Percentiles rank a stretch among this genome's conserved stretches.
Conservation (phyloP, 208 protist genomes). For the Kentomonas sorsogonicus region DNA sequence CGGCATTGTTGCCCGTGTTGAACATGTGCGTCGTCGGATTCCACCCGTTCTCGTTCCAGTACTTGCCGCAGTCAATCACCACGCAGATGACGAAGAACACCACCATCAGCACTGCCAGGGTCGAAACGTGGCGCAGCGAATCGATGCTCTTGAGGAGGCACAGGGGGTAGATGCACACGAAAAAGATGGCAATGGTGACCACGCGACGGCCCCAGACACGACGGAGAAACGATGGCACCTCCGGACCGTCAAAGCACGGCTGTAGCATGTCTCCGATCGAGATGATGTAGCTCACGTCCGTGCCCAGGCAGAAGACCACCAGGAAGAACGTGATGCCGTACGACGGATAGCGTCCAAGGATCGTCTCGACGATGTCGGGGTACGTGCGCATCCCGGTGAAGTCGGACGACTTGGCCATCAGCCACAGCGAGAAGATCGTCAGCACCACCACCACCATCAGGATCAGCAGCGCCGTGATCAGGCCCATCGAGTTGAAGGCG, state of each 20-base stretch:
- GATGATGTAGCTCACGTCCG: slow-evolving; percentile 68
- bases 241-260: slow-evolving; percentile 34
- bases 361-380: slow-evolving; percentile 20
- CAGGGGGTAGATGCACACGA: slow-evolving; percentile 66
- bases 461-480: slow-evolving; percentile 22
- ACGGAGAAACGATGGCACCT: slow-evolving; percentile 30
- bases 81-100: slow-evolving; percentile 71
- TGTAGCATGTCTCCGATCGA: slow-evolving; percentile 54
- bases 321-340: slow-evolving; percentile 15
- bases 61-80: slow-evolving; percentile 39
- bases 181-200: slow-evolving; percentile 49
- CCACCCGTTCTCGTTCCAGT: slow-evolving; percentile 20
- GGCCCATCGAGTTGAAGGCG: slow-evolving; percentile 36
- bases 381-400: slow-evolving; percentile 22
- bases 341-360: slow-evolving; percentile 15
- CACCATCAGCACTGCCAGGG: slow-evolving; percentile 50
- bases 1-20: slow-evolving; percentile 38
- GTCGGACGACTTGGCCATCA: slow-evolving; percentile 27
- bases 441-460: slow-evolving; percentile 25
- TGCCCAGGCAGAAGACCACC: slow-evolving; percentile 39
- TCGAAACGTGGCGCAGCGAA: slow-evolving; percentile 68
- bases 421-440: slow-evolving; percentile 37
- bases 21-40: slow-evolving; percentile 35
- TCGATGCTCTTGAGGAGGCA: slow-evolving; percentile 79
- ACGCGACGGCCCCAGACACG: slow-evolving; percentile 29